phyloP scores from a whole-genome alignment of 306 rosid species.

The Heteromeles arbutifolia region DNA sequence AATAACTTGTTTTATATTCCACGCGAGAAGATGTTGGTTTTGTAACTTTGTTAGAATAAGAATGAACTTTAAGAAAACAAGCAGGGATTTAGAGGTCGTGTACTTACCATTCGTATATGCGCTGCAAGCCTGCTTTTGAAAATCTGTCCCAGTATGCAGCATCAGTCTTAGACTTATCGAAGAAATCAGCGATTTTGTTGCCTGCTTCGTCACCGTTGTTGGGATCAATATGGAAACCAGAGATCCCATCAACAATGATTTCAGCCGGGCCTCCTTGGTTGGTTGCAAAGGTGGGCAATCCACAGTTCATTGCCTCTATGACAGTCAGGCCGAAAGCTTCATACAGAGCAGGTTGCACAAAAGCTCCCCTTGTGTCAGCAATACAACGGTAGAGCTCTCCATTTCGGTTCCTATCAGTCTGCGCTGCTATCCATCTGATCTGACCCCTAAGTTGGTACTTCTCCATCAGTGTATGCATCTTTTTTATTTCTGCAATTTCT shows the following conservation, averaged over 20 bases:
- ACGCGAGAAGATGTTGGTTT: neutral
- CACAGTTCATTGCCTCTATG: constrained; percentile 97
- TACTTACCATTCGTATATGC: constrained; percentile 78
- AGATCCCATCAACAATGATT: constrained; percentile 74
- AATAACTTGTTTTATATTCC: neutral
- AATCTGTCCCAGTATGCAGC: constrained; percentile 46
- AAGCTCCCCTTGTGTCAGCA: constrained; percentile 84
- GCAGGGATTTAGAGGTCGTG: neutral
- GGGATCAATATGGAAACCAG: constrained; percentile 89
- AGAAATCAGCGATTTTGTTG: constrained; percentile 67
- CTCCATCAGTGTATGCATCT: constrained; percentile 66
- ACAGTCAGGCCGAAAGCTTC: constrained; percentile 97
- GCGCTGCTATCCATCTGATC: constrained; percentile 95
- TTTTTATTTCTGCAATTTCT: constrained; percentile 68
- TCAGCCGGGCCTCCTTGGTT: constrained; percentile 98
- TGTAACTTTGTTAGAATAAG: neutral
- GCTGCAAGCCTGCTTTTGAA: constrained; percentile 52
- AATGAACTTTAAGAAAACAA: constrained; percentile 1
- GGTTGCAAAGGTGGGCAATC: constrained; percentile 91
- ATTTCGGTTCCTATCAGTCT: constrained; percentile 60
- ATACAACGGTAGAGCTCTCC: constrained; percentile 83
- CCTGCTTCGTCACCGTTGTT: constrained; percentile 64
- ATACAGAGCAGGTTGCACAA: constrained; percentile 88
- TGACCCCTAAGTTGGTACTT: constrained; percentile 71
- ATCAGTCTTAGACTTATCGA: constrained; percentile 63